Conservation (phyloP, 2,329 filamentous ascomycete genomes). For the Cladosporium cucumerinum region DNA sequence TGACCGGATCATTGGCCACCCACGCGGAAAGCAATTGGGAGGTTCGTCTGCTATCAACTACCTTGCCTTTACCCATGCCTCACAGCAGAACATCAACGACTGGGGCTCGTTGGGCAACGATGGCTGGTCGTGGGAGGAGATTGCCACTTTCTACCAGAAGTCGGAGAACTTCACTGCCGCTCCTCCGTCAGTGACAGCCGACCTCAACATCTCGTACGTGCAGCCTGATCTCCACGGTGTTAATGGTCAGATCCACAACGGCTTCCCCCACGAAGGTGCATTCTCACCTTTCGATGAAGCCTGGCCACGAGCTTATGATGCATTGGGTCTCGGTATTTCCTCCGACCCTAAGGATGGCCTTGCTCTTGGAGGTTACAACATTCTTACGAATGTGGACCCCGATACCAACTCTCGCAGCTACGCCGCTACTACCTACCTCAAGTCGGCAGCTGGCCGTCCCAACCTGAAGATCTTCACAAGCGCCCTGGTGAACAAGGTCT, state of each 20-base stretch:
- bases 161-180: constrained; percentile 32
- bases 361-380: constrained; percentile 21
- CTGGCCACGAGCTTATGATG: constrained; percentile 20
- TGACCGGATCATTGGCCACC: constrained; percentile 15
- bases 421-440: constrained; percentile 28
- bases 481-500: constrained; percentile 11
- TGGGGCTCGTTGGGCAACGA: constrained; percentile 36
- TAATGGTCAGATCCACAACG: constrained; percentile 10
- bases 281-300: constrained; percentile 19
- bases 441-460: constrained; percentile 16
- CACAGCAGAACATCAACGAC: constrained; percentile 34
- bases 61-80: constrained; percentile 20
- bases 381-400: constrained; percentile 20
- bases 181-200: constrained; percentile 7
- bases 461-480: constrained; percentile 16
- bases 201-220: constrained; percentile 13
- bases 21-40: constrained; percentile 19
- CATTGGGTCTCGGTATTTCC: constrained; percentile 18
- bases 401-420: constrained; percentile 25
- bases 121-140: constrained; percentile 30
- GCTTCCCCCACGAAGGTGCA: constrained; percentile 3
- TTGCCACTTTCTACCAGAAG: constrained; percentile 33
- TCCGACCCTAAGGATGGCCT: constrained; percentile 19
- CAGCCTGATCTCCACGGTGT: constrained; percentile 5
- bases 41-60: constrained; percentile 20